These are phyloP conservation scores for Camellia sinensis DNA, from an alignment of 148 eudicot genomes.

Conservation along the genomic window DNA sequence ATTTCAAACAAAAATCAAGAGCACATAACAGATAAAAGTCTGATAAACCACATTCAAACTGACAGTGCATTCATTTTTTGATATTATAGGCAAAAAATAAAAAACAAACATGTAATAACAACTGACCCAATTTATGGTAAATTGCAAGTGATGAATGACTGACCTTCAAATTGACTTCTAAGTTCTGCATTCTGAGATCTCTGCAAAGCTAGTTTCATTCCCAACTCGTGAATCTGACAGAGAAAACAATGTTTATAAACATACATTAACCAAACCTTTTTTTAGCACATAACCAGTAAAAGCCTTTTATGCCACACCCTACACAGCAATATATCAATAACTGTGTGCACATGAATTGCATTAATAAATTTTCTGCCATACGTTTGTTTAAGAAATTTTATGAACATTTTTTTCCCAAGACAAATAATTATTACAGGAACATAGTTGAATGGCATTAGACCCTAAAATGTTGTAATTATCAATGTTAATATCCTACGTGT, in stretches of 20 bases:
- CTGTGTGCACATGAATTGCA: background rate
- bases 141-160: slow-evolving; percentile 17
- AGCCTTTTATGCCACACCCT: slow-evolving; percentile 2
- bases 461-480: background rate
- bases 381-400: background rate
- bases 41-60: background rate
- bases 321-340: background rate
- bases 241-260: slow-evolving; percentile 9
- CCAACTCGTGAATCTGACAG: slow-evolving; percentile 82
- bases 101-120: background rate
- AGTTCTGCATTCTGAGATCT: slow-evolving; percentile 83
- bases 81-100: background rate
- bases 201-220: slow-evolving; percentile 87
- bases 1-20: background rate
- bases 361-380: background rate
- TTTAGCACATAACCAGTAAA: background rate
- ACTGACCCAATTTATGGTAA: background rate
- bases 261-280: background rate
- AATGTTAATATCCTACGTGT: background rate
- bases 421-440: background rate
- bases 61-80: background rate
- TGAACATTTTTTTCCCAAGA: background rate
- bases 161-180: slow-evolving; percentile 88
- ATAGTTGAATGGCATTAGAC: background rate
- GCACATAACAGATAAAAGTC: background rate